A percentile compares a stretch with the other conserved stretches of the same genome.
phyloP scores from a whole-genome alignment of 2,329 filamentous ascomycete genomes.

The Pseudofabraea citricarpa region DNA sequence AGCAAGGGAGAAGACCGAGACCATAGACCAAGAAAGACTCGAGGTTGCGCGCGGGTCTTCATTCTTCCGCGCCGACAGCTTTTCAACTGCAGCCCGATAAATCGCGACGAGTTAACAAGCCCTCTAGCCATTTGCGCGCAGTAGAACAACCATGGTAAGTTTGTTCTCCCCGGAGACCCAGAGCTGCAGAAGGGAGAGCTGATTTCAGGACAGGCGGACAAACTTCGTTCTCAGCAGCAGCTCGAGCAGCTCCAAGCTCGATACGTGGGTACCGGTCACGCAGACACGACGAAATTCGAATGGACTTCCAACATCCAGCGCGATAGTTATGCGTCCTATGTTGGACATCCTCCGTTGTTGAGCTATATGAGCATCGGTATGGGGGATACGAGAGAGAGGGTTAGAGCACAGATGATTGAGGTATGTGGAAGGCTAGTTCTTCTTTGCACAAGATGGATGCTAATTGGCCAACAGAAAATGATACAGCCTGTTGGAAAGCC shows the following conservation, averaged over 20 bases:
- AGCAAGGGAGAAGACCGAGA: no score
- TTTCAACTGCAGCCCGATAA: no score
- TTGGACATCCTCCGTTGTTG: constrained; percentile 84
- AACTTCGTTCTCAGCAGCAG: constrained; percentile 94
- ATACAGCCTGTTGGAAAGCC: constrained; percentile 61
- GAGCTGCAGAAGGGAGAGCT: no score
- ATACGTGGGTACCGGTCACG: constrained; percentile 92
- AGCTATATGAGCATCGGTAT: constrained; percentile 87
- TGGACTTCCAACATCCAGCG: constrained; percentile 95
- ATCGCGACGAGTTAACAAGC: no score
- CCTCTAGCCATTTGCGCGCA: neutral
- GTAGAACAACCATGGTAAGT: neutral
- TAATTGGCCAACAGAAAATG: constrained; percentile 52
- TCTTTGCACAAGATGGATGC: no score
- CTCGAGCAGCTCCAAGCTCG: constrained; percentile 95
- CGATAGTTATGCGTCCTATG: constrained; percentile 84
- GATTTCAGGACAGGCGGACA: constrained; percentile 77
- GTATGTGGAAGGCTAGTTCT: no score
- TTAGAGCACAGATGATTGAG: constrained; percentile 76
- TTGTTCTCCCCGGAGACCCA: neutral
- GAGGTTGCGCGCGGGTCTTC: no score
- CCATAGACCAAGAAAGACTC: no score
- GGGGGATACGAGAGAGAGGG: constrained; percentile 77
- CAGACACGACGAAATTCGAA: constrained; percentile 95
- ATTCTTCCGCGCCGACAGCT: no score